Base-by-base conservation (phyloP, 129 eudicot genomes). In the Flaveria brownii region DNA sequence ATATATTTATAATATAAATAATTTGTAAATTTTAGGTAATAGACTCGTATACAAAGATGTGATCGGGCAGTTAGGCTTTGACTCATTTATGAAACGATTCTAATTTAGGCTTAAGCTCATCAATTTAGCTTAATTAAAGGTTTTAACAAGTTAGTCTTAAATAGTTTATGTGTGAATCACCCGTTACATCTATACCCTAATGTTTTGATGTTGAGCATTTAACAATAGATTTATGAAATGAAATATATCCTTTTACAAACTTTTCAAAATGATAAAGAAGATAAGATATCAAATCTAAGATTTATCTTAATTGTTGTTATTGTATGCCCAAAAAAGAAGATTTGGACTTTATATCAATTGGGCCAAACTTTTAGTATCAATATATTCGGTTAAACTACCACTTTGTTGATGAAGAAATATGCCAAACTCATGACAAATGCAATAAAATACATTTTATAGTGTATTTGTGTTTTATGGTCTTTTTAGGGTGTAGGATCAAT, bases 401-500 rank as follows among this genome's bases (percentile, higher is more conserved):
- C 4, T 66, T 36, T 17, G 0, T 16, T 66, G 15, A 41, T 66
- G 7, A 39, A 36, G 51, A 66, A 66, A 36, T 41, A 66, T 66
- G 17, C 51, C 50, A 30, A 51, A 47, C 2, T 45, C 39, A 22
- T 45, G n/a, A 16, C 47, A 22, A 13, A 6, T 28, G 49, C 49
- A 30, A 23, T 11, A 71, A 50, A 28, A 54, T 26, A 15, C 42
- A 26, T 4, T 47, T 49, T 46, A 10, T 25, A 39, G 2, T 25
- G 2, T 54, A 46, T 26, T 36, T 45, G 7, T 0, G 16, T 64
- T 30, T 64, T 30, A 11, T 46, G 18, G 15, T 20, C 59, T 26
- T 15, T 28, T 71, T 17, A 26, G 59, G 46, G 46, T 71, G 8
- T 71, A 9, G 5, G 76, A 71, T 71, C 30, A 52, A 28, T 30